Evolutionary conservation across 78 protist species (phyloP).

Genomic region (Polysphondylium violaceum): DNA sequence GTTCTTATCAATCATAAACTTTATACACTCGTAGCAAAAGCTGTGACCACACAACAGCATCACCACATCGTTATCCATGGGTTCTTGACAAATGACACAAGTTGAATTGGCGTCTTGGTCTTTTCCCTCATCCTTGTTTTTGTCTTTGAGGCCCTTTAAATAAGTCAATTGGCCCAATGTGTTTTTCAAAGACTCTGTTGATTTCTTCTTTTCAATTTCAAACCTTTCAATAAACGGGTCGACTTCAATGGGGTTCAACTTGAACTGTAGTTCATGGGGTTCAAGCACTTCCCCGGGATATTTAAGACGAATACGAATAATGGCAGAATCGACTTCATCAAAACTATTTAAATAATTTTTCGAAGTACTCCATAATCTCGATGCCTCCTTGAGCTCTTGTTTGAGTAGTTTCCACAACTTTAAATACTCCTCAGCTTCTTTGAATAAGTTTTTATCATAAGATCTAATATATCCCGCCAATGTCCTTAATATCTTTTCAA

Average conservation of each 20-base stretch:
- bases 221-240: slow-evolving; percentile 59
- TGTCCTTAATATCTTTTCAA: slow-evolving; percentile 23
- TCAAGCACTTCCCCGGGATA: slow-evolving; percentile 65
- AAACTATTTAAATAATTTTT: slow-evolving; percentile 41
- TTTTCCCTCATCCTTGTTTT: background rate
- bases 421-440: slow-evolving; percentile 44
- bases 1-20: slow-evolving; percentile 50
- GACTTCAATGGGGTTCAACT: slow-evolving; percentile 19
- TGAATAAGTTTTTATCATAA: background rate
- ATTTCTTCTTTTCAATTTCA: slow-evolving; percentile 26
- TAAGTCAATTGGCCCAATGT: slow-evolving; percentile 35
- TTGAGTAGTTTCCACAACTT: slow-evolving; percentile 29
- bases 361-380: slow-evolving; percentile 21
- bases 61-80: slow-evolving; percentile 36
- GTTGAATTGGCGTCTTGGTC: background rate
- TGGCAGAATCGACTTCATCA: slow-evolving; percentile 44
- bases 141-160: background rate
- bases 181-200: slow-evolving; percentile 31
- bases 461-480: background rate
- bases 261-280: slow-evolving; percentile 27
- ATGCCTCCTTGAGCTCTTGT: background rate
- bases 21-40: slow-evolving; percentile 63
- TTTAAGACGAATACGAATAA: slow-evolving; percentile 15
- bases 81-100: slow-evolving; percentile 72
- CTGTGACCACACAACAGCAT: slow-evolving; percentile 64